phyloP scores from a whole-genome alignment of 163 green algal species.

The Scenedesmus sp. region DNA sequence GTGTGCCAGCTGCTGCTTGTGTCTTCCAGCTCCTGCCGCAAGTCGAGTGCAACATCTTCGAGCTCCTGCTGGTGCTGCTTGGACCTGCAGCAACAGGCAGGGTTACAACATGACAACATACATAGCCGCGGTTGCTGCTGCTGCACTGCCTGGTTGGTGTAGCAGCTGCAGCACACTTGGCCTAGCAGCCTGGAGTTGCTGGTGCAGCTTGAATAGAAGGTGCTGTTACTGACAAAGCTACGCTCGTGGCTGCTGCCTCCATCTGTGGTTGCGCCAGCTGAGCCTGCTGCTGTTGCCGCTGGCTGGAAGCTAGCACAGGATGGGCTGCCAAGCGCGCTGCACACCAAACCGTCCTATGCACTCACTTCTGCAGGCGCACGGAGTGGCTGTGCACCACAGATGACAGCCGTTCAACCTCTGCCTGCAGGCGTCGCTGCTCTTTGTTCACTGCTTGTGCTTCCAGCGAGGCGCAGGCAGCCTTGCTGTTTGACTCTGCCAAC shows the following conservation, averaged over 20 bases:
- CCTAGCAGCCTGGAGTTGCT: not conserved
- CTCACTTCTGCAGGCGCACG: constrained; percentile 47
- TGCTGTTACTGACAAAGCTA: no score
- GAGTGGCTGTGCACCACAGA: constrained; percentile 48
- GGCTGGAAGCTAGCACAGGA: not conserved
- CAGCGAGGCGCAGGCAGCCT: not conserved
- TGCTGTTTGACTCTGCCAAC: constrained; percentile 16
- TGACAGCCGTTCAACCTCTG: constrained; percentile 44
- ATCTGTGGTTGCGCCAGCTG: not conserved
- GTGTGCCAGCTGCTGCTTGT: not conserved
- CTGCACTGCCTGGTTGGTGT: not conserved
- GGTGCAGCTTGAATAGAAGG: no score
- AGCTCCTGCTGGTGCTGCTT: constrained; percentile 45
- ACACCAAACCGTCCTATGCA: not conserved
- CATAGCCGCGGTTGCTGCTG: not conserved
- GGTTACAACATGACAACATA: not conserved
- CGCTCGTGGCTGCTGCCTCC: not conserved
- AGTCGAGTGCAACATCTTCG: constrained; percentile 44
- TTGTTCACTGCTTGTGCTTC: constrained; percentile 11
- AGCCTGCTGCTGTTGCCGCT: not conserved
- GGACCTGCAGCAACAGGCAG: not conserved
- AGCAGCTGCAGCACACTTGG: not conserved
- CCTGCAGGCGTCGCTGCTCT: constrained; percentile 33
- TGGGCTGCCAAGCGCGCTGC: not conserved
- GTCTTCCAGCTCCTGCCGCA: constrained; percentile 36